phyloP scores from a whole-genome alignment of 2,329 filamentous ascomycete species.

The Elsinoe perseae region DNA sequence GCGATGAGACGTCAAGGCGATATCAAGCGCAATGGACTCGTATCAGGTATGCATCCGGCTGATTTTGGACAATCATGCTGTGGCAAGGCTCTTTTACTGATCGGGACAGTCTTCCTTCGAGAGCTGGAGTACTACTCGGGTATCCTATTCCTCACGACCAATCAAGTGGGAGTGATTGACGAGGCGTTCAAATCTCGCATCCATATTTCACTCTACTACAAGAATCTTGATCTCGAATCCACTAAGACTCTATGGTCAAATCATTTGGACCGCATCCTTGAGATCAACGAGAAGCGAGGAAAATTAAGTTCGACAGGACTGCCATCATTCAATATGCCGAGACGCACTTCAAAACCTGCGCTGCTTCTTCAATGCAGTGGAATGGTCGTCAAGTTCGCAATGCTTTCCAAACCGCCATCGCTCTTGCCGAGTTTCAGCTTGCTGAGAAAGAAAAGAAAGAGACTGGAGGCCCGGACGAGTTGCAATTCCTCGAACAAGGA shows the following conservation, averaged over 20 bases:
- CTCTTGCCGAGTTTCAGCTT: slow-evolving; percentile 28
- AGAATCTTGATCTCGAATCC: slow-evolving; percentile 23
- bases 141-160: slow-evolving; percentile 35
- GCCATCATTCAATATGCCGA: neutral
- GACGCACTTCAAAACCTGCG: slow-evolving; percentile 8
- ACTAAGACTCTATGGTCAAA: slow-evolving; percentile 25
- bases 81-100: no score
- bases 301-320: neutral
- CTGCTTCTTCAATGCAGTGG: slow-evolving; percentile 22
- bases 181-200: slow-evolving; percentile 31
- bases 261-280: slow-evolving; percentile 7
- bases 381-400: slow-evolving; percentile 35
- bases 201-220: slow-evolving; percentile 30
- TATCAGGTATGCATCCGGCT: slow-evolving; percentile 18
- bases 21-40: slow-evolving; percentile 23
- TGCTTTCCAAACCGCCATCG: slow-evolving; percentile 31
- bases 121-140: slow-evolving; percentile 35
- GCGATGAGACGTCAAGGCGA: slow-evolving; percentile 19
- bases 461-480: no score
- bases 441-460: no score
- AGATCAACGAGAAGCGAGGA: slow-evolving; percentile 5
- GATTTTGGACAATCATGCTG: no score
- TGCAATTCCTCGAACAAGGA: no score
- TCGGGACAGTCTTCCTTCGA: slow-evolving; percentile 33
- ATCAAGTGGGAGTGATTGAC: slow-evolving; percentile 32